These are phyloP conservation scores for Schwanniomyces etchellsii DNA, from an alignment of 1,139 yeast genomes.

Conservation along the genomic window DNA sequence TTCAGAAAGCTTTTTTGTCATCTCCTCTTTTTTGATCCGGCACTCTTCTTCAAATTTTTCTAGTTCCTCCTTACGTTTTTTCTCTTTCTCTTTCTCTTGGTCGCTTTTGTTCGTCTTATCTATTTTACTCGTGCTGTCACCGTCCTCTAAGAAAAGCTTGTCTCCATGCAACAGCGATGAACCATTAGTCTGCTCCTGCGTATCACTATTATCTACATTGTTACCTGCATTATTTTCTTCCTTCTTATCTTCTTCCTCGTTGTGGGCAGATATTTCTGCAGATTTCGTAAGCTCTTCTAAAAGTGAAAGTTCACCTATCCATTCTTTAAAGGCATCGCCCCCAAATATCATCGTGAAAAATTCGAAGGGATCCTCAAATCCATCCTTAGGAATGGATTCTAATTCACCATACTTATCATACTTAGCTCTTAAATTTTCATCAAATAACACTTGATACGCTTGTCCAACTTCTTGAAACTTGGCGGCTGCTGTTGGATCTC, in stretches of 20 bases:
- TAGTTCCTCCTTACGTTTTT: slow-evolving; percentile 53
- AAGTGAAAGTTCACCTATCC: slow-evolving; percentile 72
- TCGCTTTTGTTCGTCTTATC: slow-evolving; percentile 8
- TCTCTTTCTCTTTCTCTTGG: slow-evolving; percentile 19
- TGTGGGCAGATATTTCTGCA: slow-evolving; percentile 44
- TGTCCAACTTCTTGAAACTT: slow-evolving; percentile 68
- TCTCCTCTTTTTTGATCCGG: slow-evolving; percentile 62
- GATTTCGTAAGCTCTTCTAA: slow-evolving; percentile 55
- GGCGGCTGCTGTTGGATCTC: slow-evolving; percentile 72
- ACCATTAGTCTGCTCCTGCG: background rate
- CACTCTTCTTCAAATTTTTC: slow-evolving; percentile 81
- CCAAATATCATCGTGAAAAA: slow-evolving; percentile 70
- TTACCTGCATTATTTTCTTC: background rate
- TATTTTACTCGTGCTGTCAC: background rate
- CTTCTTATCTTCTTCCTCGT: slow-evolving; percentile 22
- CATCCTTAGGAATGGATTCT: slow-evolving; percentile 73
- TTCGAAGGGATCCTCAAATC: slow-evolving; percentile 87
- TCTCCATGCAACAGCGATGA: background rate
- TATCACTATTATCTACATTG: background rate
- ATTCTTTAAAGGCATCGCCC: slow-evolving; percentile 80
- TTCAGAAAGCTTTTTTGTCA: slow-evolving; percentile 58
- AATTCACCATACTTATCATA: slow-evolving; percentile 87
- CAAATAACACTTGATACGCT: slow-evolving; percentile 81
- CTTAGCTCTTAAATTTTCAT: slow-evolving; percentile 62
- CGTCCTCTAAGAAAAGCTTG: background rate